phyloP scores from a whole-genome alignment of 495 filamentous ascomycete species.

The Penicillium pancosmium region DNA sequence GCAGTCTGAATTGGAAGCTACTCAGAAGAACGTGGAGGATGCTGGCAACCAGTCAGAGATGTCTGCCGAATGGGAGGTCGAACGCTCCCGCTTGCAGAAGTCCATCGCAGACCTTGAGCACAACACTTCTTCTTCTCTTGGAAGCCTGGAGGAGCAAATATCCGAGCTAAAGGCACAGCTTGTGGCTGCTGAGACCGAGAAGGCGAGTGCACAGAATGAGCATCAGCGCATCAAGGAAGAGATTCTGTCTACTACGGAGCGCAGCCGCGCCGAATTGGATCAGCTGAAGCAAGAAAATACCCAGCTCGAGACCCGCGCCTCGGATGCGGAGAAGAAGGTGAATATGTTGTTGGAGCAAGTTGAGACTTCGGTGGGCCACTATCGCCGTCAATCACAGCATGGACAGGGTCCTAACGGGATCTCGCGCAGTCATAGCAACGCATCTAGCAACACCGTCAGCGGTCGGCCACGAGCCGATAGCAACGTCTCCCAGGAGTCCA shows the following conservation, averaged over 20 bases:
- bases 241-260: constrained; percentile 55
- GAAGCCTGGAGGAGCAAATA: constrained; percentile 73
- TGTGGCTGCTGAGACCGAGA: constrained; percentile 62
- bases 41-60: constrained; percentile 35
- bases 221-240: constrained; percentile 61
- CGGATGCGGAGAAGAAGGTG: constrained; percentile 91
- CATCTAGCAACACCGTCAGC: constrained; percentile 45
- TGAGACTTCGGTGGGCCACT: constrained; percentile 89
- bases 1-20: constrained; percentile 73
- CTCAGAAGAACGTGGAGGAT: constrained; percentile 44
- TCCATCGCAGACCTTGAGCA: constrained; percentile 68
- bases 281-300: constrained; percentile 80
- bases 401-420: constrained; percentile 43
- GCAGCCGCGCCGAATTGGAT: constrained; percentile 70
- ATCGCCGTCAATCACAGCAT: constrained; percentile 76
- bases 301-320: constrained; percentile 75
- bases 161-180: constrained; percentile 67
- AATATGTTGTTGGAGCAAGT: constrained; percentile 92
- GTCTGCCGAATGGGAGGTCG: constrained; percentile 72
- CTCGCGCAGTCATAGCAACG: constrained; percentile 47
- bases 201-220: constrained; percentile 60
- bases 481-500: constrained; percentile 58
- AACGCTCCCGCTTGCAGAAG: constrained; percentile 66
- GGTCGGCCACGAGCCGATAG: constrained; percentile 46
- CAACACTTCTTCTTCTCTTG: constrained; percentile 64